Conservation (phyloP, 2,329 filamentous ascomycete species). For the Colletotrichum coccodes region DNA sequence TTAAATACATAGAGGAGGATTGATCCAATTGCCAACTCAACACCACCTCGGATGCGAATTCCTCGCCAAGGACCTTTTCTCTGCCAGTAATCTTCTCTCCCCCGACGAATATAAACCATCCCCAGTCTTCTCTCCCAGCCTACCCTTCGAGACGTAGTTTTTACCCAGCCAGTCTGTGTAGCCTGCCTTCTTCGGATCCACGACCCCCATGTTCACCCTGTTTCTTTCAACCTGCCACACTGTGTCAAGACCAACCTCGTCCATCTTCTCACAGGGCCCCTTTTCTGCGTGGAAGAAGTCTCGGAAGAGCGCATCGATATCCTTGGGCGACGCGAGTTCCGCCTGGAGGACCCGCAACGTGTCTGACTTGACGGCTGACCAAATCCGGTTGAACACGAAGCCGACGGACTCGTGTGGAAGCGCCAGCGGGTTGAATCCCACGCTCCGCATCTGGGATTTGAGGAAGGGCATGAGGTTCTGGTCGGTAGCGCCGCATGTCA, state of each 20-base stretch:
- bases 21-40: not conserved
- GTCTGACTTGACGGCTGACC: constrained; percentile 48
- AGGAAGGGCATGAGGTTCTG: constrained; percentile 42
- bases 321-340: constrained; percentile 42
- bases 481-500: constrained; percentile 44
- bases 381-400: constrained; percentile 47
- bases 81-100: constrained; percentile 37
- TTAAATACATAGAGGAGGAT: not conserved
- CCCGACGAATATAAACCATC: constrained; percentile 39
- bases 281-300: constrained; percentile 42
- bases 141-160: constrained; percentile 39
- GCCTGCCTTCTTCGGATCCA: constrained; percentile 20
- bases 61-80: constrained; percentile 28
- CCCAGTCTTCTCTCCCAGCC: constrained; percentile 42
- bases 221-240: constrained; percentile 42
- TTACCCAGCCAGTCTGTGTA: constrained; percentile 38
- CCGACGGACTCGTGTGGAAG: constrained; percentile 43
- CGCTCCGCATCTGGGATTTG: constrained; percentile 38
- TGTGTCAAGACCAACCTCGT: constrained; percentile 45
- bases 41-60: constrained; percentile 1
- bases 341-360: constrained; percentile 42
- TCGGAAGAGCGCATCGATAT: constrained; percentile 44
- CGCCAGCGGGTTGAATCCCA: constrained; percentile 40
- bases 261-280: constrained; percentile 45
- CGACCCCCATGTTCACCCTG: constrained; percentile 30